Evolutionary conservation across 768 basidiomycete species (phyloP), one percentile per base, ranked within the genome.

Genomic region (Suillus luteus): DNA sequence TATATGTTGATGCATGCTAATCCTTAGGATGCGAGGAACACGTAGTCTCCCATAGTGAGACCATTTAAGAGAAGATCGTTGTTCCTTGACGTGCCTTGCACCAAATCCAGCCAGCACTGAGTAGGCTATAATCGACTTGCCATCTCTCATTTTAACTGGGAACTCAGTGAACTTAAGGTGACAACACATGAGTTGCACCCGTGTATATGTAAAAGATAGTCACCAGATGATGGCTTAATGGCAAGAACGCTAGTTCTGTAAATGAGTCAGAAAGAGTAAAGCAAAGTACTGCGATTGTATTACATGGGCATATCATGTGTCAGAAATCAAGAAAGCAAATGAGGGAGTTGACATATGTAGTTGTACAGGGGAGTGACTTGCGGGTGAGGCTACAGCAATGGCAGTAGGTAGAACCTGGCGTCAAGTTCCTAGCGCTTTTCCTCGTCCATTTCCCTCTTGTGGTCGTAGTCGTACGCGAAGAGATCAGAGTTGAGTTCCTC

Each of bases 401-500:
- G 10, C n/a, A 12, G 44, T 41, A 41, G 40, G 6, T 17, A 40
- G 40, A 40, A 40, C 40, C 40, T 15, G 40, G 2, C 40, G 40
- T 40, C 40, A 6, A 40, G 38, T 37, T 37, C 37, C 27, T 27
- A 27, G 27, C 27, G 27, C 27, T 27, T 27, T 2, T 27, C 27
- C n/a, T n/a, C n/a, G n/a, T n/a, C n/a, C n/a, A n/a, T n/a, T n/a
- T n/a, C n/a, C n/a, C n/a, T n/a, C n/a, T n/a, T n/a, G n/a, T n/a
- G n/a, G n/a, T n/a, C n/a, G n/a, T n/a, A 33, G 31, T 33, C 31
- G 31, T n/a, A n/a, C n/a, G n/a, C n/a, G n/a, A n/a, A n/a, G n/a
- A n/a, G 38, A 8, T 27, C 41, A 6, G 79, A 74, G 19, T 63
- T 68, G 1, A 64, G 58, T 24, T 76, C 72, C 1, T 69, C 49